Base-by-base conservation (phyloP, 768 basidiomycete genomes). In the Amanita phalloides region DNA sequence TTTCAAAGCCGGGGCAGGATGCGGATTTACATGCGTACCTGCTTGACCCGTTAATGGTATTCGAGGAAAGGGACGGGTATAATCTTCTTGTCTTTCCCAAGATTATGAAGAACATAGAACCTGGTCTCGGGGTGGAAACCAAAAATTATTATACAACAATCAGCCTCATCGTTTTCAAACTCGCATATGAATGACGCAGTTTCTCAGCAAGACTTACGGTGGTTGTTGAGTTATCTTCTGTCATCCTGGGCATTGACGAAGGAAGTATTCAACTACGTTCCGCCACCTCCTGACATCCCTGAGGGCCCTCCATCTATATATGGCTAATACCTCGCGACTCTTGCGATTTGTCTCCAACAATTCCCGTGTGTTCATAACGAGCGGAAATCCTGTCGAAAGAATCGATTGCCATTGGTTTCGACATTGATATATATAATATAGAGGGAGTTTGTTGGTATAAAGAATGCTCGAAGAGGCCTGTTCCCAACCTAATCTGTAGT, bases 1-100 rank as follows among this genome's bases (percentile, higher is more conserved):
- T 3, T 36, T 57, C 62, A 14, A 62, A 66, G 17, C 57, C 57
- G 8, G 42, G 37, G 9, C 35, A 51, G 10, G 60, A 60, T 8
- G 76, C 76, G 38, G 84, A 86, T 60, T 69, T 84, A 10, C 71
- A 76, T 57, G 83, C 81, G 1, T 84, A 82, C 64, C 62, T 86
- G 39, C 58, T 59, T 23, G 70, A 79, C 54, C 68, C 78, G 1
- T 1, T 17, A 4, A 62, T 65, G 2, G 73, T 83, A 1, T 82
- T 84, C 57, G 62, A 68, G 4, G 73, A 84, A 10, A 66, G 68
- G 37, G 69, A 78, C 32, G 78, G 82, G 3, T 68, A 77, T 57
- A 65, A 84, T 51, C 4, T 4, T 25, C 25, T 25, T 25, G 25
- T 25, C 25, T 25, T 25, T 25, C 25, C 17, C 17, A 17, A 17